phyloP scores from a whole-genome alignment of 192 early-diverging fungal genomes.

The Backusella westeae region DNA sequence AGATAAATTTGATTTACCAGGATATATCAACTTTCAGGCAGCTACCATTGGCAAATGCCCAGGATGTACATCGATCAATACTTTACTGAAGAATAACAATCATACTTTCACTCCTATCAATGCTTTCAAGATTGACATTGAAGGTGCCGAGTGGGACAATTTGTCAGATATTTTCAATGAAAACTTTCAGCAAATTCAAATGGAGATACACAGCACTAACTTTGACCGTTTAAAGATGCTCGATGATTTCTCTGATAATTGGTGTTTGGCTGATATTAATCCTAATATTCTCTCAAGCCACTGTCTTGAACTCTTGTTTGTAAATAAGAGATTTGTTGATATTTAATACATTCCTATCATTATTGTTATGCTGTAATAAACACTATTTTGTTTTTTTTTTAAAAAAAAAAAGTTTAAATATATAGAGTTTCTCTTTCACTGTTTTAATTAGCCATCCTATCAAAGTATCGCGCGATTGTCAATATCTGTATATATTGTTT shows the following conservation, averaged over 20 bases:
- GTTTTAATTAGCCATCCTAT: too few relatives aligned
- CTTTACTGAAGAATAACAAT: background rate
- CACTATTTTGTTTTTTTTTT: background rate
- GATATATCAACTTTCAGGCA: background rate
- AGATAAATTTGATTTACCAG: background rate
- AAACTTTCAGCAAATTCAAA: background rate
- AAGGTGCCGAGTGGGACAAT: background rate
- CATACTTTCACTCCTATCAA: background rate
- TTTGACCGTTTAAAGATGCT: background rate
- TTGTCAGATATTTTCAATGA: background rate
- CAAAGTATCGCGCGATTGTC: too few relatives aligned
- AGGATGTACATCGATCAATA: background rate
- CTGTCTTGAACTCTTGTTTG: slow-evolving; percentile 1
- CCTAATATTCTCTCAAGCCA: background rate
- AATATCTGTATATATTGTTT: background rate
- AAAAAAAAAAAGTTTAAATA: background rate
- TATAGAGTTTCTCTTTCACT: background rate
- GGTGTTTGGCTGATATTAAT: background rate
- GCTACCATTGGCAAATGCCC: background rate
- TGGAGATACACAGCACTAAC: background rate
- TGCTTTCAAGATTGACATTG: slow-evolving; percentile 6
- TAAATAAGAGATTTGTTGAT: background rate
- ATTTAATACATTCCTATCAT: background rate
- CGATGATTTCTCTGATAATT: background rate
- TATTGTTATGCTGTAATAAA: background rate